Evolutionary conservation across 1,284 basidiomycete genomes (phyloP).

Genomic region (Trametes sp.): DNA sequence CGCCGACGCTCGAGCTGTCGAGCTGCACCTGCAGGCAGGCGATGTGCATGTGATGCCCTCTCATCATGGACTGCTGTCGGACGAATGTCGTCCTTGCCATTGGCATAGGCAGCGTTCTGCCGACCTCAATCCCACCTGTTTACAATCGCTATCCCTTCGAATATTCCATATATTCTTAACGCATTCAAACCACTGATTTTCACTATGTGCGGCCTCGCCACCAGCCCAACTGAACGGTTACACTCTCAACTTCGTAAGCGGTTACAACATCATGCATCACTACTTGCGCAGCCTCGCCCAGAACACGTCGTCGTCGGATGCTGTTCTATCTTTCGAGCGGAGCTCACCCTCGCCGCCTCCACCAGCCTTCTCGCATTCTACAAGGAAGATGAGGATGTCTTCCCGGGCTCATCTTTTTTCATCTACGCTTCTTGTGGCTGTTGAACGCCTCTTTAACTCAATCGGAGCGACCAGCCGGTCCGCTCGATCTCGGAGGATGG

Average conservation of each 20-base stretch:
- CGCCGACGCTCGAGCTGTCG: background rate
- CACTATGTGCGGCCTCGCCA: no score
- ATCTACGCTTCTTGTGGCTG: conserved; percentile 20
- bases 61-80: background rate
- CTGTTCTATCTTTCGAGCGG: conserved; percentile 11
- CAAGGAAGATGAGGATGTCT: conserved; percentile 11
- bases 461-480: conserved; percentile 24
- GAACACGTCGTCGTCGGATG: conserved; percentile 7
- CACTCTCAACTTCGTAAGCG: no score
- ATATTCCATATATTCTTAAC: no score
- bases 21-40: background rate
- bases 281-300: background rate
- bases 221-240: no score
- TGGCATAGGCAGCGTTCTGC: background rate
- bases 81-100: background rate
- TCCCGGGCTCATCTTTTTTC: conserved; percentile 15
- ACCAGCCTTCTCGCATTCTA: conserved; percentile 25
- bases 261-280: no score
- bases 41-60: background rate
- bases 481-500: conserved; percentile 13
- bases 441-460: conserved; percentile 19
- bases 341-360: conserved; percentile 9
- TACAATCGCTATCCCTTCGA: no score
- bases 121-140: background rate
- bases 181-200: no score